Evolutionary conservation across 1,284 basidiomycete species (phyloP), one percentile per base, ranked within the genome.

Genomic region (Tranzscheliella williamsii): DNA sequence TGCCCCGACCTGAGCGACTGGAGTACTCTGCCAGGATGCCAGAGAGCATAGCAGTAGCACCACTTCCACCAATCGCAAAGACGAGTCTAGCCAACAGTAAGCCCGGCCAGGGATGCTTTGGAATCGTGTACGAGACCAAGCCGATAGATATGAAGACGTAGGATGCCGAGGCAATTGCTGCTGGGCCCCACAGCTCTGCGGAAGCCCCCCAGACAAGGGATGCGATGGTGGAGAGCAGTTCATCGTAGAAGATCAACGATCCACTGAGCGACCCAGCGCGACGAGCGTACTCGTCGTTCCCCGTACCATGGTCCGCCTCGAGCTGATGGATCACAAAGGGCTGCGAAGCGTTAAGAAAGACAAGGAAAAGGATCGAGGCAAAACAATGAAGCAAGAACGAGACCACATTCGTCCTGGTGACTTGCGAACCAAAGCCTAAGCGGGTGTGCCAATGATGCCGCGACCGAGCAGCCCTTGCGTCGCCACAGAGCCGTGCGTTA

Each of bases 251-350:
- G 38, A 66, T 57, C 21, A 70, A 52, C 5, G 67, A 66, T 36
- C 67, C 67, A 20, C 66, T 68, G 27, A 70, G 54, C 18, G 60
- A 54, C 24, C 67, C 67, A n/a, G 56, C 45, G 36, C 54, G 38
- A 22, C 40, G 46, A 21, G n/a, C 16, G 12, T 16, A 24, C 4
- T 12, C 30, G n/a, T 27, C 21, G 26, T 21, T 16, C 2, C 18
- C n/a, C 13, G 24, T 16, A 5, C 42, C 16, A 8, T 20, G 17
- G 3, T 16, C 34, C 4, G 40, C 54, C 16, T 58, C 52, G 27
- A 70, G 48, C 38, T 68, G 67, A 37, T 67, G 49, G n/a, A 70
- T 61, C 13, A 68, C n/a, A 18, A 70, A 70, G 2, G 67, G 65
- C 41, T 70, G 67, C 4, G 47, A 49, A 1, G 61, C 44, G 32